Conservation (phyloP, 2,329 filamentous ascomycete genomes). For the Colletotrichum chlorophyti region DNA sequence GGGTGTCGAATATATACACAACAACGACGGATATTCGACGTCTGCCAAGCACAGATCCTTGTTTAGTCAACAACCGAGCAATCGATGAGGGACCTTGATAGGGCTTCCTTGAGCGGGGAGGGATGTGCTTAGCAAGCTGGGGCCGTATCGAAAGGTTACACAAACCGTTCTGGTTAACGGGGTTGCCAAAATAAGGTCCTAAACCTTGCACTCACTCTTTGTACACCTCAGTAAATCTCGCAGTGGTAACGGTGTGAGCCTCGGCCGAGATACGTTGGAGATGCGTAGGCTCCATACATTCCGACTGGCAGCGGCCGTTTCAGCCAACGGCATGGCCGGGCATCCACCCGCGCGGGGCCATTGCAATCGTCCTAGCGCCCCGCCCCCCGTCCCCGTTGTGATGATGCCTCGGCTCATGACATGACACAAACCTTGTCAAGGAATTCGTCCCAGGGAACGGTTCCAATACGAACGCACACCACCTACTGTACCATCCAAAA, state of each 20-base stretch:
- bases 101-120: slow-evolving; percentile 13
- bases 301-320: slow-evolving; percentile 13
- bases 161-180: too few relatives aligned
- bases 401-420: slow-evolving; percentile 22
- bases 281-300: too few relatives aligned
- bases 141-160: not conserved
- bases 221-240: too few relatives aligned
- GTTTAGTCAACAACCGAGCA: not conserved
- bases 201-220: too few relatives aligned
- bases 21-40: not conserved
- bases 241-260: too few relatives aligned
- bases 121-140: slow-evolving; percentile 4
- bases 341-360: slow-evolving; percentile 23
- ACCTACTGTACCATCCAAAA: not conserved
- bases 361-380: slow-evolving; percentile 23
- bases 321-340: slow-evolving; percentile 11
- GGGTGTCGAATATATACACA: not conserved
- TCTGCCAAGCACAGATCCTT: slow-evolving; percentile 12
- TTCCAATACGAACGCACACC: not conserved
- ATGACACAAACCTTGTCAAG: not conserved
- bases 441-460: not conserved
- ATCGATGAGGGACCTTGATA: not conserved
- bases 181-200: too few relatives aligned
- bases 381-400: not conserved
- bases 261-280: too few relatives aligned